A percentile compares a stretch with the other conserved stretches of the same genome.
Evolutionary conservation across 2,329 filamentous ascomycete genomes (phyloP).

Genomic region (Cytospora schulzeri): DNA sequence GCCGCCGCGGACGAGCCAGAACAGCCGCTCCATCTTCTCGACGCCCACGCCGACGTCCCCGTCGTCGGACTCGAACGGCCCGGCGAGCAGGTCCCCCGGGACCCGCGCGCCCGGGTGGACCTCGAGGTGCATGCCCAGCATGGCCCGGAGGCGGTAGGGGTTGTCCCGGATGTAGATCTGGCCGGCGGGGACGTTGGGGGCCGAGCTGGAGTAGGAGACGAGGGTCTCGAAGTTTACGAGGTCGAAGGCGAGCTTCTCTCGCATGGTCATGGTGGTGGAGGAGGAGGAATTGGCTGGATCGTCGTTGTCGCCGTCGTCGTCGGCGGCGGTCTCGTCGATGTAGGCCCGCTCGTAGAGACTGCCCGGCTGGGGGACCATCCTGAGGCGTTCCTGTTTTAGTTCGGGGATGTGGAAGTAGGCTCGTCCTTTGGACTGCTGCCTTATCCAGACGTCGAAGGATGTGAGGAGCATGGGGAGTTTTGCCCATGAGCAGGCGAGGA

Average conservation of each 20-base stretch:
- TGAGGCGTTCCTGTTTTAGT: constrained; percentile 17
- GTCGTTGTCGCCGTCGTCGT: too few species aligned
- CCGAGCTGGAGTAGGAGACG: background rate
- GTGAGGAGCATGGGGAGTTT: constrained; percentile 49
- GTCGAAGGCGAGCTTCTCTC: constrained; percentile 23
- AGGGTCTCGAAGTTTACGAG: constrained; percentile 7
- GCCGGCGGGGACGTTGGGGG: background rate
- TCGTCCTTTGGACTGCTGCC: constrained; percentile 39
- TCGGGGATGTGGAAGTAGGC: constrained; percentile 33
- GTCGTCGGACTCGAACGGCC: constrained; percentile 30
- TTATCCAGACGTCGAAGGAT: constrained; percentile 51
- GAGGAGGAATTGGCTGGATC: background rate
- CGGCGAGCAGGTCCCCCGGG: constrained; percentile 34
- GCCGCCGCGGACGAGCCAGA: constrained; percentile 36
- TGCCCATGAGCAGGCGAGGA: constrained; percentile 49
- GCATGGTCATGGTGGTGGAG: constrained; percentile 19
- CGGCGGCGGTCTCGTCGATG: background rate
- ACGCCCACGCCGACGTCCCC: constrained; percentile 18
- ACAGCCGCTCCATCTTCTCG: constrained; percentile 31
- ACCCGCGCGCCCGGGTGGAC: constrained; percentile 33
- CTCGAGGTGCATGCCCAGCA: constrained; percentile 30
- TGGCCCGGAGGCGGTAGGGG: constrained; percentile 5
- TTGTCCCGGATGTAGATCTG: background rate
- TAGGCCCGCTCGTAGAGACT: constrained; percentile 25
- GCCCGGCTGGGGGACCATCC: constrained; percentile 12